Conservation (phyloP, 306 rosid species). For the Dicorynia guianensis region DNA sequence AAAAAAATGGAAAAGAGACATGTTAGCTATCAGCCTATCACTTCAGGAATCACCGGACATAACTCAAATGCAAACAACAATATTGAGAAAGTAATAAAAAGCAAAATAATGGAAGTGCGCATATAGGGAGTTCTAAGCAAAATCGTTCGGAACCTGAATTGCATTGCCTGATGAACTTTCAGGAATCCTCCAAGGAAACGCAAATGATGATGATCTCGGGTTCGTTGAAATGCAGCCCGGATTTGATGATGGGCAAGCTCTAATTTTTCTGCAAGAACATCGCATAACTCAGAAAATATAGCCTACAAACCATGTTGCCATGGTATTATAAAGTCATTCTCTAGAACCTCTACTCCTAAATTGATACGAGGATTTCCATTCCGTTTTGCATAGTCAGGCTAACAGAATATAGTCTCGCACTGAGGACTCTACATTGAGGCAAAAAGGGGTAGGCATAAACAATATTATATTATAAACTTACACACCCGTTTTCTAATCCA, state of each 20-base stretch:
- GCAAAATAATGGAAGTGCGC: conserved; percentile 22
- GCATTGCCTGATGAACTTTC: conserved; percentile 57
- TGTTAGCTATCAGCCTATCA: neutral
- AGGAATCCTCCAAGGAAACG: conserved; percentile 81
- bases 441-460: conserved; percentile 1
- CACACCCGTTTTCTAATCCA: conserved; percentile 87
- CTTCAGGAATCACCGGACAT: neutral
- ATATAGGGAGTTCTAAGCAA: neutral
- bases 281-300: neutral
- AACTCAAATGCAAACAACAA: conserved; percentile 10
- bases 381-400: neutral
- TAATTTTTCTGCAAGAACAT: conserved; percentile 69
- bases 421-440: neutral
- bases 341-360: neutral
- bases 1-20: neutral
- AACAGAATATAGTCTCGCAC: neutral
- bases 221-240: conserved; percentile 86
- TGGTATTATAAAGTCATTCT: neutral
- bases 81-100: conserved; percentile 20
- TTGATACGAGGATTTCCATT: neutral
- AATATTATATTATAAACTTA: neutral
- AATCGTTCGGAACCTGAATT: conserved; percentile 65
- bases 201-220: conserved; percentile 80
- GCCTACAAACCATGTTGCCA: neutral
- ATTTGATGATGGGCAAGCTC: conserved; percentile 91